Percentiles rank a stretch among this genome's conserved stretches.
Evolutionary conservation across 768 basidiomycete genomes (phyloP).

Genomic region (Kwoniella shandongensis): DNA sequence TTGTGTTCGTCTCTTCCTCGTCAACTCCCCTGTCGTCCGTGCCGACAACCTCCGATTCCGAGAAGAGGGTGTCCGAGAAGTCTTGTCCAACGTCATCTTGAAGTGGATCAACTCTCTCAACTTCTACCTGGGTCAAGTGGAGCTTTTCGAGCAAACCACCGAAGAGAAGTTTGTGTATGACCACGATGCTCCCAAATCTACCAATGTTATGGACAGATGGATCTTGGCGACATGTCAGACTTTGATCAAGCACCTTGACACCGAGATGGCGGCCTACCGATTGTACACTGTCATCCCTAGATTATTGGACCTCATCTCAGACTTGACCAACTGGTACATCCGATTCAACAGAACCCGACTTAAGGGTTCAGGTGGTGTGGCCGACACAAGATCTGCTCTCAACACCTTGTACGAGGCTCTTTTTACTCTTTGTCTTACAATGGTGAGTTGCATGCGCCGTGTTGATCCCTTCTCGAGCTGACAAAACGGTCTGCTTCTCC

Average conservation of each 20-base stretch:
- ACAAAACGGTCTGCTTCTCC: conserved; percentile 1
- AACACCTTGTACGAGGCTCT: conserved; percentile 95
- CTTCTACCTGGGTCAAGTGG: conserved; percentile 95
- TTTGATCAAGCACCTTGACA: conserved; percentile 81
- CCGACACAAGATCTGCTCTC: conserved; percentile 81
- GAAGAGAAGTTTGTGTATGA: conserved; percentile 81
- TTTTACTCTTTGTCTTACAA: conserved; percentile 89
- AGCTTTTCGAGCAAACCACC: conserved; percentile 75
- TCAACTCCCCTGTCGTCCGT: conserved; percentile 97
- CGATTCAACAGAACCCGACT: conserved; percentile 94
- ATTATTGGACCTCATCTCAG: conserved; percentile 85
- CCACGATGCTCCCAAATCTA: conserved; percentile 74
- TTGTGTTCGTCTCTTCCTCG: conserved; percentile 94
- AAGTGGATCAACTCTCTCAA: conserved; percentile 99
- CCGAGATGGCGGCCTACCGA: conserved; percentile 95
- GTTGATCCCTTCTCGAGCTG: background rate
- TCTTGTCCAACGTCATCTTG: conserved; percentile 90
- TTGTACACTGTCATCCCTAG: conserved; percentile 97
- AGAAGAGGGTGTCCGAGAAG: conserved; percentile 95
- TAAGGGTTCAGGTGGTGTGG: conserved; percentile 89
- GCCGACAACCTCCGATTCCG: conserved; percentile 97
- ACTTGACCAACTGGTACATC: conserved; percentile 99
- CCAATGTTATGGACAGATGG: conserved; percentile 98
- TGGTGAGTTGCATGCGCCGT: conserved; percentile 61
- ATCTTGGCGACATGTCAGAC: conserved; percentile 97